Percentiles rank a stretch among this genome's conserved stretches.
Evolutionary conservation across 306 rosid species (phyloP).

Genomic region (Cyamopsis tetragonoloba): DNA sequence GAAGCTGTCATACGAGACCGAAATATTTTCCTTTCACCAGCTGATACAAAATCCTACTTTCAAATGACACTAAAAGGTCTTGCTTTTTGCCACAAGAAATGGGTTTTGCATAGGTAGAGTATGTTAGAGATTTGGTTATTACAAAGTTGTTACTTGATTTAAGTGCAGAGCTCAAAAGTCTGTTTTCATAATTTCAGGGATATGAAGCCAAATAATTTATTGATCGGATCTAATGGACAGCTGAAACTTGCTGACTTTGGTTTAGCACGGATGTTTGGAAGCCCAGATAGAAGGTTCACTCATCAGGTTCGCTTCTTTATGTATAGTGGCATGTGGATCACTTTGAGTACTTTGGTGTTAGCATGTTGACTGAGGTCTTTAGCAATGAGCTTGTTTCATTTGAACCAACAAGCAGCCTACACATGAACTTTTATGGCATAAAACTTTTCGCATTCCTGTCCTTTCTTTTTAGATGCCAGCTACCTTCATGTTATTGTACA

Average conservation of each 20-base stretch:
- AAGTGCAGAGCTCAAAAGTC: constrained; percentile 23
- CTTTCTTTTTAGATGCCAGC: constrained; percentile 9
- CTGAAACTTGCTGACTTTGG: constrained; percentile 99
- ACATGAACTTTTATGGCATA: not conserved
- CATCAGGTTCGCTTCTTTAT: constrained; percentile 72
- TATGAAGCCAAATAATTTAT: constrained; percentile 95
- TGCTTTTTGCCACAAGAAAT: constrained; percentile 86
- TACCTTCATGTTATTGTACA: constrained; percentile 16
- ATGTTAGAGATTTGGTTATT: not conserved
- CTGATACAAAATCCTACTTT: constrained; percentile 76
- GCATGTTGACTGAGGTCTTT: constrained; percentile 11
- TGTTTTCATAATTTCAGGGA: constrained; percentile 61
- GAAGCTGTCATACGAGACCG: constrained; percentile 90
- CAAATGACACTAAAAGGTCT: constrained; percentile 96
- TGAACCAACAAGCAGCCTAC: too few species aligned
- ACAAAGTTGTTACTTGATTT: not conserved
- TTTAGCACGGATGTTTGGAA: constrained; percentile 93
- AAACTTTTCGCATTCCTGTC: not conserved
- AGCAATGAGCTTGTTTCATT: not conserved
- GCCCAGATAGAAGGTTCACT: constrained; percentile 93
- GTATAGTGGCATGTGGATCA: not conserved
- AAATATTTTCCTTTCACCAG: constrained; percentile 81
- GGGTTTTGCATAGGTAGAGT: constrained; percentile 88
- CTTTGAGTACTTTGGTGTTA: not conserved
- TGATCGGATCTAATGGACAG: constrained; percentile 91